Conservation (phyloP, 192 early-diverging fungal genomes). For the Backusella westeae region DNA sequence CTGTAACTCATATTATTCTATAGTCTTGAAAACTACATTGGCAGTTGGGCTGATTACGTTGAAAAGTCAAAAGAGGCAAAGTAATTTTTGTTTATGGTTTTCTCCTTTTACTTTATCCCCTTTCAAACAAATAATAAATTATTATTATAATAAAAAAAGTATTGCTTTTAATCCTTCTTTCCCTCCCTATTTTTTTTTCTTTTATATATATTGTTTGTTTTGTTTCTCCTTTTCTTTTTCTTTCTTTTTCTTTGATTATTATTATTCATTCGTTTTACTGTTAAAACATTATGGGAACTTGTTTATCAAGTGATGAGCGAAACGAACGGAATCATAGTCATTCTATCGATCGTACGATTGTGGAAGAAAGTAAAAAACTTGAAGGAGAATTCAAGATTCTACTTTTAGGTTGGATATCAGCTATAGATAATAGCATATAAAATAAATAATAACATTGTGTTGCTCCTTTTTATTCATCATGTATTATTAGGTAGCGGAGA, state of each 20-base stretch:
- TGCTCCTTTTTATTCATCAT: neutral
- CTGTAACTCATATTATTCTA: neutral
- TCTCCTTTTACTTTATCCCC: constrained; percentile 10
- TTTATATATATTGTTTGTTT: neutral
- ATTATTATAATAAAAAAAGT: neutral
- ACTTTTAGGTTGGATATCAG: constrained; percentile 52
- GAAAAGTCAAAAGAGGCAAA: constrained; percentile 35
- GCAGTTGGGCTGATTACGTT: constrained; percentile 50
- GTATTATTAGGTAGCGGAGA: constrained; percentile 74
- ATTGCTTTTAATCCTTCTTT: constrained; percentile 8
- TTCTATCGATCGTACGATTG: constrained; percentile 60
- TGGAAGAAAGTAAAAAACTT: constrained; percentile 57
- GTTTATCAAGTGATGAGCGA: constrained; percentile 63
- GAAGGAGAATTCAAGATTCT: constrained; percentile 76
- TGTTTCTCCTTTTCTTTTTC: neutral
- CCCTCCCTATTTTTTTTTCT: neutral
- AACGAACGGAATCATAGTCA: constrained; percentile 47
- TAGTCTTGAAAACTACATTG: constrained; percentile 46
- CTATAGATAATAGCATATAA: neutral
- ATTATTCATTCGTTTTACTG: neutral
- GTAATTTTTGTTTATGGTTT: neutral
- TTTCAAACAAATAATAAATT: constrained; percentile 7
- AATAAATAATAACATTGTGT: neutral
- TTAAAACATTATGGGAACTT: constrained; percentile 55
- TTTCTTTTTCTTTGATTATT: neutral